These are phyloP conservation scores for Ustilaginoidea virens DNA, from an alignment of 2,329 filamentous ascomycete genomes.

Conservation along the genomic window DNA sequence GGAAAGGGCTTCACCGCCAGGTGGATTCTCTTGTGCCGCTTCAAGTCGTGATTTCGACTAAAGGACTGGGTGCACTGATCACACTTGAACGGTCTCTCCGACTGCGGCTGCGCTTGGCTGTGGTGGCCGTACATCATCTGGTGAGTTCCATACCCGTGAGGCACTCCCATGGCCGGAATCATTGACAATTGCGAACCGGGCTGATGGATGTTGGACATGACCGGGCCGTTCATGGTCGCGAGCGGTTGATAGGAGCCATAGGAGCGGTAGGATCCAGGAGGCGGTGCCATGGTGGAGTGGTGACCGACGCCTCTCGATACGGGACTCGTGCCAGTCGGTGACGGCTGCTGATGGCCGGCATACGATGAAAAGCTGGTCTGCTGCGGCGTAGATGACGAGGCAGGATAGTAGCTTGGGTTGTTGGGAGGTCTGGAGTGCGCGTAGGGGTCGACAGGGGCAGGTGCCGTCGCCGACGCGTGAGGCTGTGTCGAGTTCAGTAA, in stretches of 20 bases:
- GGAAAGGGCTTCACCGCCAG: slow-evolving; percentile 91
- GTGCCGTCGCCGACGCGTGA: slow-evolving; percentile 31
- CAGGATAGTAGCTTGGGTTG: slow-evolving; percentile 46
- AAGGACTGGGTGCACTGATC: slow-evolving; percentile 87
- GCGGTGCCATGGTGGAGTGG: slow-evolving; percentile 25
- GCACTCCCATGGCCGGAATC: slow-evolving; percentile 41
- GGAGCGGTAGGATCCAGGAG: slow-evolving; percentile 30
- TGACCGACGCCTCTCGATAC: slow-evolving; percentile 23
- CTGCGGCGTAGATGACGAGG: slow-evolving; percentile 31
- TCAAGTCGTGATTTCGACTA: slow-evolving; percentile 90
- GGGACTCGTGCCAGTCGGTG: slow-evolving; percentile 27
- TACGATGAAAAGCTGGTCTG: slow-evolving; percentile 30
- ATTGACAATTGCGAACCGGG: slow-evolving; percentile 58
- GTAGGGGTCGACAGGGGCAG: slow-evolving; percentile 45
- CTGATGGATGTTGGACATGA: slow-evolving; percentile 66
- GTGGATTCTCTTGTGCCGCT: slow-evolving; percentile 91
- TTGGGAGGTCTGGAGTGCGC: slow-evolving; percentile 33
- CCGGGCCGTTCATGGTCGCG: slow-evolving; percentile 47
- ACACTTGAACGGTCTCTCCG: slow-evolving; percentile 87
- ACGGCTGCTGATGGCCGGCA: slow-evolving; percentile 24
- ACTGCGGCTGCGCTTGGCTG: slow-evolving; percentile 32
- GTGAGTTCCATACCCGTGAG: slow-evolving; percentile 40
- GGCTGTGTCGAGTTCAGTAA: slow-evolving; percentile 24
- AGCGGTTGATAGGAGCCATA: slow-evolving; percentile 34
- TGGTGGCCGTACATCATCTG: slow-evolving; percentile 45